Evolutionary conservation across 2,329 filamentous ascomycete species (phyloP).

Genomic region (Cordyceps militaris): DNA sequence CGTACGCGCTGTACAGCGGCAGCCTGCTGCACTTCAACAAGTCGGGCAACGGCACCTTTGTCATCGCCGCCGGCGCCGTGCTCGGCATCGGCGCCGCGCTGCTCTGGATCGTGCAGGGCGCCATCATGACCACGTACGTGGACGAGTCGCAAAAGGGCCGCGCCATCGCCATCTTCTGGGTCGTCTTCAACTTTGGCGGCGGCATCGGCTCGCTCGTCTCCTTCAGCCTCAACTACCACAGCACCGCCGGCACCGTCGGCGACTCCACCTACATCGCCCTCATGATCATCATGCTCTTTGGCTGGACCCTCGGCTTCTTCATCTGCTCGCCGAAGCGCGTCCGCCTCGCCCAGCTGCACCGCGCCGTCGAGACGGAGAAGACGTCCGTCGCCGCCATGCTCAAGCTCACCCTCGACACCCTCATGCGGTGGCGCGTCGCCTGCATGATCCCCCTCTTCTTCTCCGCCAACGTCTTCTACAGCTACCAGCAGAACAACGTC

Average conservation of each 20-base stretch:
- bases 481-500: slow-evolving; percentile 49
- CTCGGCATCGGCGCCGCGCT: slow-evolving; percentile 39
- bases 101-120: slow-evolving; percentile 40
- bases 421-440: slow-evolving; percentile 38
- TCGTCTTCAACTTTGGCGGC: slow-evolving; percentile 40
- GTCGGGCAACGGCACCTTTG: slow-evolving; percentile 33
- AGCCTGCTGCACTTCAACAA: slow-evolving; percentile 37
- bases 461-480: slow-evolving; percentile 49
- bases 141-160: slow-evolving; percentile 35
- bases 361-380: slow-evolving; percentile 31
- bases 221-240: slow-evolving; percentile 37
- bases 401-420: slow-evolving; percentile 29
- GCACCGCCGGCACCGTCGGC: slow-evolving; percentile 35
- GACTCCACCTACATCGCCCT: slow-evolving; percentile 44
- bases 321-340: slow-evolving; percentile 41
- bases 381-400: slow-evolving; percentile 29
- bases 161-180: slow-evolving; percentile 37
- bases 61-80: slow-evolving; percentile 37
- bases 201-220: slow-evolving; percentile 36
- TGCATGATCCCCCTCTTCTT: slow-evolving; percentile 49
- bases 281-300: slow-evolving; percentile 41
- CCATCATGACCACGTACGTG: slow-evolving; percentile 42
- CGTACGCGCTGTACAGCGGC: slow-evolving; percentile 38
- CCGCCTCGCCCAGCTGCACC: slow-evolving; percentile 29
- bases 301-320: slow-evolving; percentile 39